Evolutionary conservation across 495 filamentous ascomycete species (phyloP), one percentile per base, ranked within the genome.

Genomic region (Penicillium samsonianum): DNA sequence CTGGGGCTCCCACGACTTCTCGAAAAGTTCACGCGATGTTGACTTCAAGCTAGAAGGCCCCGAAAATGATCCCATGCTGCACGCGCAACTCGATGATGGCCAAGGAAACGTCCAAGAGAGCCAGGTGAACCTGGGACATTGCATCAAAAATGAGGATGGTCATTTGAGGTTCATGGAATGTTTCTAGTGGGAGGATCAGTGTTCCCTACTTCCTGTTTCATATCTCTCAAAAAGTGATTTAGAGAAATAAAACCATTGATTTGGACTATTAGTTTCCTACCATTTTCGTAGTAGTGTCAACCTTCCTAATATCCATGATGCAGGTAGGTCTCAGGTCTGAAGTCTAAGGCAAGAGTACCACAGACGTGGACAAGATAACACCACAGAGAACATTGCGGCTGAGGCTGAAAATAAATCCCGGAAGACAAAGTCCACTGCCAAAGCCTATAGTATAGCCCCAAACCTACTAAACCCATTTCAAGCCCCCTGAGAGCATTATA

Each of bases 101-200:
- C 23, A 55, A 8, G 67, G 65, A 30, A 38, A 38, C 7, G 12
- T 48, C 1, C 38, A 55, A 20, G 44, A 54, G 8, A 50, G 58
- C 7, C 22, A 41, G 17, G 57, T 69, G 38, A 69, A 69, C 30
- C 40, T 69, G 56, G 64, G 48, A 10, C 38, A 51, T 14, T 69
- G 67, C 41, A 69, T 69, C 51, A 69, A 67, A 54, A 69, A 69
- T n/a, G 67, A 67, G 40, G 59, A 69, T 58, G 67, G 67, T 8
- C 50, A 50, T 31, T 49, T 67, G 50, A 51, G 47, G 3, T 69
- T 50, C 57, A 69, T 69, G 67, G 58, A 63, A 37, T 69, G 67
- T 57, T 67, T 69, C 51, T 69, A 67, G 43, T 20, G 37, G 16
- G 10, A 20, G 0, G 11, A 28, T 14, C 17, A 9, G 8, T 25